Conservation (phyloP, 2,329 filamentous ascomycete species). For the Trichophyton mentagrophytes region DNA sequence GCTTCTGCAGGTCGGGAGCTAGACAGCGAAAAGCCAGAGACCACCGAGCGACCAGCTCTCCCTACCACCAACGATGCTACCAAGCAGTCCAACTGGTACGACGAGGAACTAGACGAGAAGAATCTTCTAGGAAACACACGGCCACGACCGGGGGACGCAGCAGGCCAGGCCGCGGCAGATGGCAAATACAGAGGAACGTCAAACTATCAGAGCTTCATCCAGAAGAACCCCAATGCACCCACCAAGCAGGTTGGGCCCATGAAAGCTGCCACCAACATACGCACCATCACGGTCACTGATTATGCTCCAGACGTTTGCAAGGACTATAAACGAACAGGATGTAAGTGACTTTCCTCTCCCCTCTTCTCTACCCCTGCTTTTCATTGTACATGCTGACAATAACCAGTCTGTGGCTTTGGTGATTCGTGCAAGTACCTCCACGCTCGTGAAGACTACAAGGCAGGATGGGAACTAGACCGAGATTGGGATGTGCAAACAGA, state of each 20-base stretch:
- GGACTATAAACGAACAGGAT: constrained; percentile 70
- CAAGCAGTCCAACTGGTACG: constrained; percentile 79
- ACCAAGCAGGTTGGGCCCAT: constrained; percentile 64
- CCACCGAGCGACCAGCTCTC: constrained; percentile 35
- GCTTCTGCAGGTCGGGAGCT: constrained; percentile 21
- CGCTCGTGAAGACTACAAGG: constrained; percentile 54
- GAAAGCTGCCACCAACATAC: constrained; percentile 74
- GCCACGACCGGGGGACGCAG: constrained; percentile 12
- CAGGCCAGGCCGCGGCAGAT: constrained; percentile 30
- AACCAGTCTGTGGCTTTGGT: constrained; percentile 49
- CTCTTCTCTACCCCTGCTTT: background rate
- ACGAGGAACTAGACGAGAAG: constrained; percentile 49
- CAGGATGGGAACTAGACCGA: constrained; percentile 87
- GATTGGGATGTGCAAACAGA: constrained; percentile 75
- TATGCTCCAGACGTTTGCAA: constrained; percentile 92
- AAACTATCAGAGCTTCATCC: constrained; percentile 61
- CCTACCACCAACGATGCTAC: constrained; percentile 61
- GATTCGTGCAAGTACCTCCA: constrained; percentile 65
- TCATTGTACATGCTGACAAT: background rate
- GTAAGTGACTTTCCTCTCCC: background rate
- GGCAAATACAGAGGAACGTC: constrained; percentile 67
- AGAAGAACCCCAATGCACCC: constrained; percentile 65
- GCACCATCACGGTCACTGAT: constrained; percentile 80
- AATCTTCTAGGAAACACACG: constrained; percentile 28
- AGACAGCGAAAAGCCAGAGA: constrained; percentile 47